phyloP scores from a whole-genome alignment of 768 basidiomycete genomes.

The Lactarius trivialis region DNA sequence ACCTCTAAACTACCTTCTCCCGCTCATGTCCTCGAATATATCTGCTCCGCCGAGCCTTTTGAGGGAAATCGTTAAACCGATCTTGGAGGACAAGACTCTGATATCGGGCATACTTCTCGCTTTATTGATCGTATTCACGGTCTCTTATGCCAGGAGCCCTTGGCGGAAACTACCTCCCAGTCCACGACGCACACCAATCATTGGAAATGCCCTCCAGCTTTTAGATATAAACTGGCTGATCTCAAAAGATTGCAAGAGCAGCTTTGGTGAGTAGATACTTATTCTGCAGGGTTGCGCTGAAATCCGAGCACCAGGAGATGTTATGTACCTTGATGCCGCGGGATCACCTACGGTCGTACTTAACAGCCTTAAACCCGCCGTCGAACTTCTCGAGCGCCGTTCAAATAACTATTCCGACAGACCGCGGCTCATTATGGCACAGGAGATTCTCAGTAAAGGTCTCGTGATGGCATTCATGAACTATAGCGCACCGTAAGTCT shows the following conservation, averaged over 20 bases:
- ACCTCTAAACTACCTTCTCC: background rate
- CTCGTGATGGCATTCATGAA: constrained; percentile 1
- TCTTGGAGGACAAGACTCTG: background rate
- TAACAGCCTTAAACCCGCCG: constrained; percentile 23
- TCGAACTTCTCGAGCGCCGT: constrained; percentile 28
- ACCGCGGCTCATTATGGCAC: background rate
- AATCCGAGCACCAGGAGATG: constrained; percentile 2
- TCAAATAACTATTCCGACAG: constrained; percentile 27
- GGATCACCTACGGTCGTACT: constrained; percentile 25
- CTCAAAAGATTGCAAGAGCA: constrained; percentile 5
- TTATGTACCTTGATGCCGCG: constrained; percentile 23
- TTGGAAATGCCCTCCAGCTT: constrained; percentile 7
- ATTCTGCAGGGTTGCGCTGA: background rate
- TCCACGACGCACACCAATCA: constrained; percentile 2
- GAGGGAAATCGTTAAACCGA: constrained; percentile 1
- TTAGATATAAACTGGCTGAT: constrained; percentile 1
- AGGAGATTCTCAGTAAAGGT: constrained; percentile 13
- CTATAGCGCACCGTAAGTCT: background rate
- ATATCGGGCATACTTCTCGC: background rate
- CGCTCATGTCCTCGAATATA: background rate
- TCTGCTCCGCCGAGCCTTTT: too few species aligned
- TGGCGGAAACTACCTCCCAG: constrained; percentile 8
- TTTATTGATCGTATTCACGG: background rate
- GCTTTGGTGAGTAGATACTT: background rate
- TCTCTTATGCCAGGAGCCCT: constrained; percentile 5